Evolutionary conservation across 768 basidiomycete genomes (phyloP), one percentile per base, ranked within the genome.

Genomic region (Tylopilus plumbeoviolaceoides): DNA sequence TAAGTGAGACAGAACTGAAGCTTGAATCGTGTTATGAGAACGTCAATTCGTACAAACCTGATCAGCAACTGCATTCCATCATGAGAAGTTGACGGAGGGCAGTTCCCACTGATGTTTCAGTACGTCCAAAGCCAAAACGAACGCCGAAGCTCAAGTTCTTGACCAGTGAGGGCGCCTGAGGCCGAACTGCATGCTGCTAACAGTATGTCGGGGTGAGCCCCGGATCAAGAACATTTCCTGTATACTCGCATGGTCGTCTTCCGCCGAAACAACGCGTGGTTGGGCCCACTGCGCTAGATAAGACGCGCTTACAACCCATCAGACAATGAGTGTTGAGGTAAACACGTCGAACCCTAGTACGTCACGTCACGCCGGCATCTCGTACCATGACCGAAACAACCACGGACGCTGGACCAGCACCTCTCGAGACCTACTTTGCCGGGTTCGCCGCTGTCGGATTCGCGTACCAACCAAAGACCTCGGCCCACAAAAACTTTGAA

Each of bases 401-500:
- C 1, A 48, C 23, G 3, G 7, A 21, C 23, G 20, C n/a, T 10
- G 11, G 33, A 8, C 18, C 41, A 14, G 7, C 55, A 1, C 56
- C 63, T 38, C 62, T 64, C 31, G 52, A 51, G 1, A 15, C 11
- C 11, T 62, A 54, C 35, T 62, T 63, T 11, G 51, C 36, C 18
- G 46, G n/a, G 17, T 64, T 53, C 30, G 47, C 46, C 21, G 20
- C n/a, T 7, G 23, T 21, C 47, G 38, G 48, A 23, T 65, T 59
- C 51, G 9, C 44, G 8, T 64, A 65, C 43, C 23, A 21, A 4
- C 44, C 62, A 9, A 7, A 39, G 1, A 15, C 30, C 7, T 46
- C 62, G 1, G 54, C 62, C 30, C 45, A 44, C 17, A 38, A 9
- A 14, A 59, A 65, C 44, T 67, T 66, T 48, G 21, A 40, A 0